phyloP scores from a whole-genome alignment of 1,284 basidiomycete species.

The Cryptococcus sp. region DNA sequence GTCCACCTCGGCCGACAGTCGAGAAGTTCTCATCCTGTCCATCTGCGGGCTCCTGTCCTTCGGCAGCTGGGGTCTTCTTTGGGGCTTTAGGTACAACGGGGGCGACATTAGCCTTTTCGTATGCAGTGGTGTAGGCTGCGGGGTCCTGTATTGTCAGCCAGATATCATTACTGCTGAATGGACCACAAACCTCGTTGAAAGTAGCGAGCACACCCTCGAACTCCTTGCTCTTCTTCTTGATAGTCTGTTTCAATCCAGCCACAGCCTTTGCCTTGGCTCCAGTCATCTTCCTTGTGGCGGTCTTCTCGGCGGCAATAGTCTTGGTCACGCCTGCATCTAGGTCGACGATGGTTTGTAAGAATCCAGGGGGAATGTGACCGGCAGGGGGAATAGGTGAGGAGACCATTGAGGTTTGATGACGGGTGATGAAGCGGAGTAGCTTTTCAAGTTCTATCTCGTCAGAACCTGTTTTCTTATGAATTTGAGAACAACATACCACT shows the following conservation, averaged over 20 bases:
- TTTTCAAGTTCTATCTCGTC: conserved; percentile 87
- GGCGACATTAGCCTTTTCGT: conserved; percentile 55
- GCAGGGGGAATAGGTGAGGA: conserved; percentile 56
- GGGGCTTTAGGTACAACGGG: conserved; percentile 50
- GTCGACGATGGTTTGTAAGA: conserved; percentile 68
- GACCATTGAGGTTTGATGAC: conserved; percentile 62
- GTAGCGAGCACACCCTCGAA: conserved; percentile 75
- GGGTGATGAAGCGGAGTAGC: conserved; percentile 80
- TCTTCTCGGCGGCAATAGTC: conserved; percentile 80
- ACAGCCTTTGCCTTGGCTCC: conserved; percentile 89
- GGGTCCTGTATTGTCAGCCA: conserved; percentile 61
- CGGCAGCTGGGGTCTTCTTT: conserved; percentile 41
- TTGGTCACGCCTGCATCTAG: conserved; percentile 73
- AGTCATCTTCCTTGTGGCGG: conserved; percentile 90
- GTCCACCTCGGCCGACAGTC: conserved; percentile 88
- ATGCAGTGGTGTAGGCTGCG: conserved; percentile 78
- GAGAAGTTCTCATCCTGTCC: conserved; percentile 68
- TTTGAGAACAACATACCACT: conserved; percentile 57
- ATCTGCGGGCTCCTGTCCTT: conserved; percentile 31
- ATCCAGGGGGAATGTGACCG: conserved; percentile 84
- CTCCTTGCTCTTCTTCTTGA: conserved; percentile 88
- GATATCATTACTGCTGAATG: conserved; percentile 5
- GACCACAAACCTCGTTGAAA: conserved; percentile 64
- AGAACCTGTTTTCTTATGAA: conserved; percentile 3
- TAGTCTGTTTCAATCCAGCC: conserved; percentile 95